Conservation (phyloP, 2,329 filamentous ascomycete species). For the Aspergillus sp. region DNA sequence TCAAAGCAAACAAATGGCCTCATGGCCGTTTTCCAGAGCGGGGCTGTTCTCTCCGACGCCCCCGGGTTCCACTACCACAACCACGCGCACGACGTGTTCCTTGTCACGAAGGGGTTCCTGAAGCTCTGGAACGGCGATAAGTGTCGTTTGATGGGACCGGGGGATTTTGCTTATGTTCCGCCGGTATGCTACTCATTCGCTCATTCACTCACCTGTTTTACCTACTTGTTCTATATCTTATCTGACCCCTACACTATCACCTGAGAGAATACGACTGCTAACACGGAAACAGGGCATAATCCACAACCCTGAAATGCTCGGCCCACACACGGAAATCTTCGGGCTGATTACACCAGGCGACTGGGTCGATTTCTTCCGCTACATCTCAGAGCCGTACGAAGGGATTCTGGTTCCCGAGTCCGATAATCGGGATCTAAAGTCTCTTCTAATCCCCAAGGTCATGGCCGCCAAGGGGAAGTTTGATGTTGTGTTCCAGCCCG, state of each 20-base stretch:
- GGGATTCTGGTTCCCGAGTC: slow-evolving; percentile 53
- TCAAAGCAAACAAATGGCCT: slow-evolving; percentile 53
- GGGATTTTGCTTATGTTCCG: slow-evolving; percentile 60
- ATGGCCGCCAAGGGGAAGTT: slow-evolving; percentile 57
- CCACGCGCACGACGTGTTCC: slow-evolving; percentile 58
- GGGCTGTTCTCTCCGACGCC: slow-evolving; percentile 41
- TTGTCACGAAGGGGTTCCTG: slow-evolving; percentile 55
- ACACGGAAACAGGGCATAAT: slow-evolving; percentile 32
- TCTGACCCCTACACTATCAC: no score
- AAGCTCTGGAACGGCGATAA: slow-evolving; percentile 61
- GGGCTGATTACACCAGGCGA: slow-evolving; percentile 58
- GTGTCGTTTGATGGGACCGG: slow-evolving; percentile 53
- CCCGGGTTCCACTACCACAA: slow-evolving; percentile 58
- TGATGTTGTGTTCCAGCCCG: slow-evolving; percentile 55
- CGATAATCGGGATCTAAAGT: slow-evolving; percentile 53
- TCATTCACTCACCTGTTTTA: slow-evolving; percentile 7
- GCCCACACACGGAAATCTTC: slow-evolving; percentile 55
- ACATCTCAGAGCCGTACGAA: slow-evolving; percentile 54
- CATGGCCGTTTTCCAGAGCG: slow-evolving; percentile 53
- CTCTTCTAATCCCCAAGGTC: slow-evolving; percentile 54
- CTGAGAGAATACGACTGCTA: no score
- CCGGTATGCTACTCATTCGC: slow-evolving; percentile 40
- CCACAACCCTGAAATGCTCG: slow-evolving; percentile 57
- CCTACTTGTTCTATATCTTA: no score
- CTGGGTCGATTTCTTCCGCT: slow-evolving; percentile 62